Base-by-base conservation (phyloP, 805 yeast species). In the Starmerella apicola region DNA sequence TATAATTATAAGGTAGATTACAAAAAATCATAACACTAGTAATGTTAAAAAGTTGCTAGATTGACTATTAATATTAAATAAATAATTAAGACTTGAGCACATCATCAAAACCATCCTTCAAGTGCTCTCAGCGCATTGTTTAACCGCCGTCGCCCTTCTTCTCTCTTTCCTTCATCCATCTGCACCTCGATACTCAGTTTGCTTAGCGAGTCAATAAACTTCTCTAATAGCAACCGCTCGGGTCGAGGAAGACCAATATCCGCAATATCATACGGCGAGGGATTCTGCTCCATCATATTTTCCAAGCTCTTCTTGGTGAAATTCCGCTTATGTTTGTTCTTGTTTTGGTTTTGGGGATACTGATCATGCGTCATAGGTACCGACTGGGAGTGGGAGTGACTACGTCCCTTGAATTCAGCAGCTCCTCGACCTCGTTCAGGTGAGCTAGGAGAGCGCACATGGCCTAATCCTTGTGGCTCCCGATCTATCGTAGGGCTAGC, bases 181-280 rank as follows among this genome's bases (percentile, higher is more conserved):
- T 85, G 80, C 82, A 91, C 84, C 54, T 85, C 95, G 38, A 86
- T 83, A 3, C 94, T 84, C 43, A 91, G 68, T 51, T 91, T 69
- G 29, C 91, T 78, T 34, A 88, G 65, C 2, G 93, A 77, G 53
- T 85, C 94, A 3, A 88, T 81, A 36, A 88, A 74, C 58, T 83
- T 76, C 54, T 88, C 96, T 32, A 88, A 65, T 30, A 86, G 66
- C 51, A 74, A 78, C 49, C 81, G 79, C 53, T 85, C 95, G 43
- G 78, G 78, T 0, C 69, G 61, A 8, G 88, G 85, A 48, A 85
- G 66, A 28, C 79, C 81, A 43, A 86, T 61, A 38, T 74, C 73
- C 31, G 76, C 73, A 55, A 85, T 81, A 50, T 83, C 91, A 39
- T 50, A 49, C 6, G 47, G 41, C 13, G 45, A 36, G n/a, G 50